phyloP scores from a whole-genome alignment of 2,329 filamentous ascomycete species.

The Colletotrichum noveboracense region DNA sequence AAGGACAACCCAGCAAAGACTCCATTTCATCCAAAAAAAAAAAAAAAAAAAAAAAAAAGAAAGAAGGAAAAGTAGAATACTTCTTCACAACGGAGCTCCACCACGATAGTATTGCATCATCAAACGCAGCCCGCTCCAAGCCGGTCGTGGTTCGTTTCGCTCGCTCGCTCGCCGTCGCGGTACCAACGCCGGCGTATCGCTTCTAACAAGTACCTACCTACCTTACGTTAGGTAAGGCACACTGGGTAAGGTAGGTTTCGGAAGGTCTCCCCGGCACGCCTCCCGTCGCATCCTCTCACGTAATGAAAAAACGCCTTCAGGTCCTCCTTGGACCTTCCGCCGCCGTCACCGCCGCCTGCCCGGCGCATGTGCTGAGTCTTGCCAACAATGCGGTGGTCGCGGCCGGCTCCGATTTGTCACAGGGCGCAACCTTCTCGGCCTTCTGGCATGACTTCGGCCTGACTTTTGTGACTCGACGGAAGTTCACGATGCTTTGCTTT shows the following conservation, averaged over 20 bases:
- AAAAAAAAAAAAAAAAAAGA: not conserved
- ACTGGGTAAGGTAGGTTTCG: not conserved
- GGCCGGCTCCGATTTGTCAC: not conserved
- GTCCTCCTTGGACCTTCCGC: not conserved
- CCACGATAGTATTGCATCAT: not conserved
- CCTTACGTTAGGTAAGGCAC: not conserved
- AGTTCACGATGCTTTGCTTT: not conserved
- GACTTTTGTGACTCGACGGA: not conserved
- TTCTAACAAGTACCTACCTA: not conserved
- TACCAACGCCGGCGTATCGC: not conserved
- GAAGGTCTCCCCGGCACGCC: not conserved
- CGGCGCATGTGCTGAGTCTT: not conserved
- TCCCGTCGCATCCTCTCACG: not conserved
- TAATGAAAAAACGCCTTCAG: not conserved
- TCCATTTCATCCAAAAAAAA: not conserved
- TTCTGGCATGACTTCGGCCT: conserved; percentile 3
- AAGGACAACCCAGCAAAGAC: not conserved
- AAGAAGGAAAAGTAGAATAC: not conserved
- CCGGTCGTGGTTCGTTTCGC: not conserved
- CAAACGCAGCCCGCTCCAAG: not conserved
- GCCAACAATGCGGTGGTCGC: not conserved
- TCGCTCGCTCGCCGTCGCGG: not conserved
- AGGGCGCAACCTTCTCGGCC: not conserved
- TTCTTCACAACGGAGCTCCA: not conserved
- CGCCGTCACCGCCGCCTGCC: not conserved